phyloP scores from a whole-genome alignment of 805 yeast species.

The Lipomyces sp. region DNA sequence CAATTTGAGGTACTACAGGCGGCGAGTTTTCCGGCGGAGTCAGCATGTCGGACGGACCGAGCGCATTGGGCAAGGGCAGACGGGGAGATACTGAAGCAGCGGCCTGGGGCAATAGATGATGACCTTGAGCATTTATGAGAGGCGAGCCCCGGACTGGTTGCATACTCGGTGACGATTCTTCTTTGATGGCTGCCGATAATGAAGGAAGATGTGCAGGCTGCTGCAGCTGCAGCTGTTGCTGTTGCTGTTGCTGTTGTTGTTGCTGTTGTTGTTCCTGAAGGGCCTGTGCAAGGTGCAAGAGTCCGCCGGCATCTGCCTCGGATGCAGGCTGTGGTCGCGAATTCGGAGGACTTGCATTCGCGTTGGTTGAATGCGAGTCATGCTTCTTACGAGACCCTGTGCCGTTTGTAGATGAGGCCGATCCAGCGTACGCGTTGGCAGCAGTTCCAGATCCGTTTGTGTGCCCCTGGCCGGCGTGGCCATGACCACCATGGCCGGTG shows the following conservation, averaged over 20 bases:
- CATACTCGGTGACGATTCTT: conserved; percentile 14
- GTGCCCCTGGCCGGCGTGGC: background rate
- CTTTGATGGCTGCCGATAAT: conserved; percentile 27
- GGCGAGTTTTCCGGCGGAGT: conserved; percentile 35
- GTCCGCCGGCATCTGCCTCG: conserved; percentile 26
- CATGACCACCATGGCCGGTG: background rate
- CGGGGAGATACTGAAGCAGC: conserved; percentile 22
- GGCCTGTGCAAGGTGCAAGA: conserved; percentile 35
- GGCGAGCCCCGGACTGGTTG: conserved; percentile 19
- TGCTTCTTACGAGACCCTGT: conserved; percentile 17
- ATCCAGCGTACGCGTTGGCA: background rate
- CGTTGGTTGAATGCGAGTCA: conserved; percentile 5
- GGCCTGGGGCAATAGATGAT: background rate
- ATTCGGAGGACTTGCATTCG: background rate
- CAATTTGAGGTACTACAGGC: conserved; percentile 7
- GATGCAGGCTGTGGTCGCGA: conserved; percentile 22
- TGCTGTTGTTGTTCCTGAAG: conserved; percentile 27
- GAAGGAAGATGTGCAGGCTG: conserved; percentile 15
- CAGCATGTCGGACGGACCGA: conserved; percentile 34
- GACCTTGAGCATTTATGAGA: conserved; percentile 5
- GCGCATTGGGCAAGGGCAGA: conserved; percentile 33
- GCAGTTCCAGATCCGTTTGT: background rate
- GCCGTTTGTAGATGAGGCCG: conserved; percentile 14
- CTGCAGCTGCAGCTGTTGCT: conserved; percentile 8
- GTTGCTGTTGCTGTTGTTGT: conserved; percentile 16